Evolutionary conservation across 2,329 filamentous ascomycete species (phyloP), one percentile per base, ranked within the genome.

Genomic region (Epicoccum sorghinum): DNA sequence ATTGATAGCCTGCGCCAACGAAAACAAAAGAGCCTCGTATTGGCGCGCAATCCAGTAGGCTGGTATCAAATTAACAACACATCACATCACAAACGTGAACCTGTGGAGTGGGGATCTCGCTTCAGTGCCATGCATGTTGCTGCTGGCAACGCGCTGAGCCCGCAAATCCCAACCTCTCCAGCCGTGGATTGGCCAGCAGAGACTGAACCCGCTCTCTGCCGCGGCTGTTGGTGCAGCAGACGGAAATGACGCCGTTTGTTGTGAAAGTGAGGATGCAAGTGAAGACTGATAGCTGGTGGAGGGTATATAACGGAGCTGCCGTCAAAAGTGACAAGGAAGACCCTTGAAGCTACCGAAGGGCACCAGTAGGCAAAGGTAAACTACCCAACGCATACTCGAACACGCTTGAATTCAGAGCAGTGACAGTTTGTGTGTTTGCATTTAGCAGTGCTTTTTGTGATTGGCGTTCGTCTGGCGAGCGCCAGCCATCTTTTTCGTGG

Each of bases 111-210:
- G 46, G 43, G 48, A 55, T 59, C 52, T 49, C 42, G 52, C 49
- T 42, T 48, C 56, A 46, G 49, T 50, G 41, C 46, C 54, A 43
- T 58, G 60, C 55, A 60, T 59, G 55, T 58, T 54, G 58, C 46
- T 64, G 61, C 53, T 62, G 67, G 51, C 61, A 57, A 62, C 58
- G 59, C 60, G 57, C 52, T 67, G 59, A 58, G 58, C 47, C 59
- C 65, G 66, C 66, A 60, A 56, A 43, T 51, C 58, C 66, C 67
- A 69, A 55, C 67, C 64, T 61, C 66, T 60, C n/a, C 57, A 36
- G 37, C 54, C 51, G 58, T 52, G 50, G 55, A 67, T 64, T 67
- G 61, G 60, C 42, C 27, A 46, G 33, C 24, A 24, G 18, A 18
- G 23, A n/a, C 44, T 42, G 40, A 47, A 42, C 37, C 43, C 41